Conservation (phyloP, 2,329 filamentous ascomycete genomes). For the Aspergillus ustus region DNA sequence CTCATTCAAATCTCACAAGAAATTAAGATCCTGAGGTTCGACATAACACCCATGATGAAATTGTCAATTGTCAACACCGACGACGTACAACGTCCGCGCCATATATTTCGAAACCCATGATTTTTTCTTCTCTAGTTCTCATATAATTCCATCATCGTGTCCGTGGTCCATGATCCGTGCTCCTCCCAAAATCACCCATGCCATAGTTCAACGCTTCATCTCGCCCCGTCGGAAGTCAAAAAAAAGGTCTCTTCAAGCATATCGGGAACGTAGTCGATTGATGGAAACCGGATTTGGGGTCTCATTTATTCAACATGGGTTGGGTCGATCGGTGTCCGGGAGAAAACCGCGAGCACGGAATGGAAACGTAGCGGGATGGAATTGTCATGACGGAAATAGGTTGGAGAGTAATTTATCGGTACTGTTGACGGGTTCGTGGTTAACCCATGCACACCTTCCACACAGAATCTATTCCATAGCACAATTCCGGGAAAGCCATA, state of each 20-base stretch:
- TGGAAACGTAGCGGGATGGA: conserved; percentile 31
- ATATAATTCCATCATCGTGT: conserved; percentile 21
- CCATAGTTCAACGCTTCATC: conserved; percentile 1
- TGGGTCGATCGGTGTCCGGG: neutral
- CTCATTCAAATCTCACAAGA: conserved; percentile 34
- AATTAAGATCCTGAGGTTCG: conserved; percentile 33
- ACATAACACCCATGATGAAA: conserved; percentile 37
- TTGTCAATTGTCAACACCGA: conserved; percentile 36
- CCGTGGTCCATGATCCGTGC: conserved; percentile 2
- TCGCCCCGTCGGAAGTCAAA: conserved; percentile 21
- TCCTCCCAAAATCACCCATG: neutral
- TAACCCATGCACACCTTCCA: conserved; percentile 1
- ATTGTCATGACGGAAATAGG: conserved; percentile 37
- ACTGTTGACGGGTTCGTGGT: conserved; percentile 29
- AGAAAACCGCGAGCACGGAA: neutral
- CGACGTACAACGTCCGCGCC: conserved; percentile 27
- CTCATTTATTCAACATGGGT: neutral
- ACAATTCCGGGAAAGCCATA: conserved; percentile 44
- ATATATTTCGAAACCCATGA: conserved; percentile 23
- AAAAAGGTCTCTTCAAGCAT: neutral
- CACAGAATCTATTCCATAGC: neutral
- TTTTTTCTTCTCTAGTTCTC: conserved; percentile 26
- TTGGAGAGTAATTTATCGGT: conserved; percentile 39
- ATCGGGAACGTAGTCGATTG: neutral
- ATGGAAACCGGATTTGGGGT: neutral